Base-by-base conservation (phyloP, 371 early-diverging fungal genomes). In the Amoeboaphelidium protococcarum region DNA sequence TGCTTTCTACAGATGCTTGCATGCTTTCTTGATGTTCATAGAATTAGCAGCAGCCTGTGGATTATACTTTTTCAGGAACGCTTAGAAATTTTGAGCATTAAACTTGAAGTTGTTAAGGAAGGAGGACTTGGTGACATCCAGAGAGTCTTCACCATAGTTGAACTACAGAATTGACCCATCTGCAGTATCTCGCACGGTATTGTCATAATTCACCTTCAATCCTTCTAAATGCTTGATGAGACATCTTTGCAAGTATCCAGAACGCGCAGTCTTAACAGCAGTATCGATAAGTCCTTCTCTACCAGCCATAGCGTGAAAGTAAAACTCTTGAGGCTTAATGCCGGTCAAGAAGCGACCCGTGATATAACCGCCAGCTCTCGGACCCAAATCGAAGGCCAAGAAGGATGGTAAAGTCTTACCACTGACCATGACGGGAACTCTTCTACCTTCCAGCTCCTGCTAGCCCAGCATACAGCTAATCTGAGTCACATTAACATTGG, bases 271-370 rank as follows among this genome's bases (percentile, higher is more conserved):
- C 69, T 99, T 99, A 62, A 98, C 96, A 49, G 99, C 99, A 1
- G 99, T 99, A 71, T 99, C 99, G 55, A 99, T 95, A 23, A 99
- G 68, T 55, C 99, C 99, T 75, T 99, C 99, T 66, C 99, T 89
- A 58, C 99, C 99, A 52, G 99, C 98, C 99, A 99, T 99, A 63
- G 90, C 63, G 58, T 78, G 74, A 63, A 78, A 76, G 54, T 57
- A 76, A 61, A 68, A 79, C 51, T 71, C 71, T 50, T 90, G 89
- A 22, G 95, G 92, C 54, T 82, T 80, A 55, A 99, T 85, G 44
- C 99, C 99, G 2, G 95, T 94, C 73, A 99, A 79, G 82, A 98
- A 99, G 56, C 99, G 81, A 50, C 90, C 90, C 22, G 87, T 79
- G 61, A 98, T 86, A 58, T 76, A 98, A 31, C 99, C 99, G 60